Base-by-base conservation (phyloP, 139 green algal genomes). In the Micractinium sp. region DNA sequence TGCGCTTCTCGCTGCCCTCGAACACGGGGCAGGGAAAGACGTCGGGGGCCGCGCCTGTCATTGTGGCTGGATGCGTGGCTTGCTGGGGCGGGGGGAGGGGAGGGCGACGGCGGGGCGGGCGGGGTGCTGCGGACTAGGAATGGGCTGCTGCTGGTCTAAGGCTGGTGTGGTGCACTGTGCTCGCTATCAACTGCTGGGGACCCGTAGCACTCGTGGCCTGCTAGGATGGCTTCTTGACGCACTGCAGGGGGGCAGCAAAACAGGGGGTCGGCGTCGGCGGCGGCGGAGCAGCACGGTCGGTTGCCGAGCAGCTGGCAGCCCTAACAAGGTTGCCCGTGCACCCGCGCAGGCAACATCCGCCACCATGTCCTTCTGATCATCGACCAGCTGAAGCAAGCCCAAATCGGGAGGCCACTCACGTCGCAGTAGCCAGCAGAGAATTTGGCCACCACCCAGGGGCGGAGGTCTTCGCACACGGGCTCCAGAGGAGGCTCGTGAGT, bases 1-100 rank as follows among this genome's bases (percentile, higher is more conserved):
- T 90, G 61, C 97, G 94, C 93, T 99, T 99, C 93, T 99, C 97
- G 25, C 89, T 95, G 82, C 97, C 97, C 93, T 99, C 97, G 82
- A 99, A 99, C 0, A 95, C 93, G 39, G 96, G 95, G 88, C 63
- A 91, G 87, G 92, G 92, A 81, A 91, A 93, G 87, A 88, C 74
- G 76, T 87, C 86, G 39, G 66, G 29, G 91, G 77, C 61, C 22
- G 83, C 67, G 83, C 83, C 83, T 63, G 81, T 69, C 74, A 90
- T 94, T 63, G 81, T 88, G 71, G 35, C 75, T 83, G 79, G 60
- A 23, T 60, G 25, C 35, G 61, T 22, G 67, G 61, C 36, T 69
- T 79, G 47, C 85, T 78, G 71, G 39, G 53, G 67, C 66, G 66
- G 36, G 35, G 38, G 60, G 53, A 71, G 53, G n/a, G 20, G 79